These are phyloP conservation scores for Colletotrichum chlorophyti DNA, from an alignment of 2,329 filamentous ascomycete species.

Conservation along the genomic window DNA sequence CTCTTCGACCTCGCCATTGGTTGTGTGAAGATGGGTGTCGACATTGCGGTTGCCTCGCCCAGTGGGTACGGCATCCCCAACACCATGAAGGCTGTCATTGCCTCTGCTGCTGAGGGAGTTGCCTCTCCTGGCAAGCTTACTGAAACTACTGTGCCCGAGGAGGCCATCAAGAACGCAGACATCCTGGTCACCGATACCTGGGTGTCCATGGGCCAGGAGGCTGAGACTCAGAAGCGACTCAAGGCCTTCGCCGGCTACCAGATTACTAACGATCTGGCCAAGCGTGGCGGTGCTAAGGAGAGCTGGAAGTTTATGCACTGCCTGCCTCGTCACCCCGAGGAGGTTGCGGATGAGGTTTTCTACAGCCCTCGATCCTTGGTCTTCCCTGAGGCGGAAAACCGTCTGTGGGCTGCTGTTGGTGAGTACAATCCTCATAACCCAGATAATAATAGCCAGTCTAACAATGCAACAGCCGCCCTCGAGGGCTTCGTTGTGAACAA, in stretches of 20 bases:
- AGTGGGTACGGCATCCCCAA: slow-evolving; percentile 82
- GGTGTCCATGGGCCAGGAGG: slow-evolving; percentile 98
- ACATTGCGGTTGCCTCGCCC: slow-evolving; percentile 88
- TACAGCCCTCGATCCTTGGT: slow-evolving; percentile 86
- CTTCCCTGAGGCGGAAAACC: slow-evolving; percentile 93
- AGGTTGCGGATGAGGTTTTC: slow-evolving; percentile 94
- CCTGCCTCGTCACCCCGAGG: slow-evolving; percentile 87
- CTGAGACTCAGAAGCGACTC: slow-evolving; percentile 77
- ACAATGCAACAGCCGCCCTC: slow-evolving; percentile 64
- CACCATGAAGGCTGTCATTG: slow-evolving; percentile 76
- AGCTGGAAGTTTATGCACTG: slow-evolving; percentile 99
- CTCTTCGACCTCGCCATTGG: slow-evolving; percentile 92
- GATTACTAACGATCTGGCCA: slow-evolving; percentile 85
- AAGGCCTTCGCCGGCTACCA: slow-evolving; percentile 90
- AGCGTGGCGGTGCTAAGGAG: slow-evolving; percentile 83
- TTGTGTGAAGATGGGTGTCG: slow-evolving; percentile 84
- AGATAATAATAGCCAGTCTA: background rate
- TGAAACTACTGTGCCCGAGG: slow-evolving; percentile 82
- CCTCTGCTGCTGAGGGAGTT: slow-evolving; percentile 64
- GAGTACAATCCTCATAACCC: slow-evolving; percentile 41
- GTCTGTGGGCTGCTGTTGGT: slow-evolving; percentile 87
- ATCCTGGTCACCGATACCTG: slow-evolving; percentile 96
- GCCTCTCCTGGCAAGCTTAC: slow-evolving; percentile 68
- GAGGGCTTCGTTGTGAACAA: slow-evolving; percentile 96
- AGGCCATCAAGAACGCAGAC: slow-evolving; percentile 85